Evolutionary conservation across 1,139 yeast genomes (phyloP), one percentile per base, ranked within the genome.

Genomic region (Candida sanyaensis): DNA sequence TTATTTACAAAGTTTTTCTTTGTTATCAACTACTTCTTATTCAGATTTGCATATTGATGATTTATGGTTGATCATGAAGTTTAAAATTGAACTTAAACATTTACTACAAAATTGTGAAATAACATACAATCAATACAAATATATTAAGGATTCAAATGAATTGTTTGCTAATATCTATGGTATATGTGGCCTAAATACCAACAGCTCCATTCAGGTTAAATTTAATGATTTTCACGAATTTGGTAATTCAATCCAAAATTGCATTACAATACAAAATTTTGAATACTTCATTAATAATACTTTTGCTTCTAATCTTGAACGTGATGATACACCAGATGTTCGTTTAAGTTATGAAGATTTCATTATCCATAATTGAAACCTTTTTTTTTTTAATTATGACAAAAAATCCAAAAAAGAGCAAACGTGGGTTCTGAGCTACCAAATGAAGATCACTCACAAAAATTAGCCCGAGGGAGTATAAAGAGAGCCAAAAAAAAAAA

Each of bases 71-170:
- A 48, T 49, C 29, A 49, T 58, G 21, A 47, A 37, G 34, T 51
- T 57, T 41, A 60, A 60, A 38, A 36, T 47, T 13, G 47, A 43
- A 11, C 43, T 60, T 38, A 58, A 55, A 43, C 38, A 43, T 7
- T 45, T 44, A 17, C 48, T 57, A 17, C 37, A 43, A 37, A 36
- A 32, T 9, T 31, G 28, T 5, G 29, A 37, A 4, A 46, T 55
- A 3, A 17, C 41, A 8, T 57, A 48, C 42, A 54, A 55, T 37
- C 34, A 31, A 4, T 55, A 54, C 39, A 26, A 50, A 36, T n/a
- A 6, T 6, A 29, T 37, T 3, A n/a, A 42, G 5, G 37, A 45
- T 24, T 13, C 47, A 27, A 28, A 27, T 11, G 26, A 32, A 34
- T 38, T 44, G 9, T 29, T 40, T 32, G 12, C 24, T 8, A 29